Base-by-base conservation (phyloP, 2,329 filamentous ascomycete genomes). In the Thelonectria olida region DNA sequence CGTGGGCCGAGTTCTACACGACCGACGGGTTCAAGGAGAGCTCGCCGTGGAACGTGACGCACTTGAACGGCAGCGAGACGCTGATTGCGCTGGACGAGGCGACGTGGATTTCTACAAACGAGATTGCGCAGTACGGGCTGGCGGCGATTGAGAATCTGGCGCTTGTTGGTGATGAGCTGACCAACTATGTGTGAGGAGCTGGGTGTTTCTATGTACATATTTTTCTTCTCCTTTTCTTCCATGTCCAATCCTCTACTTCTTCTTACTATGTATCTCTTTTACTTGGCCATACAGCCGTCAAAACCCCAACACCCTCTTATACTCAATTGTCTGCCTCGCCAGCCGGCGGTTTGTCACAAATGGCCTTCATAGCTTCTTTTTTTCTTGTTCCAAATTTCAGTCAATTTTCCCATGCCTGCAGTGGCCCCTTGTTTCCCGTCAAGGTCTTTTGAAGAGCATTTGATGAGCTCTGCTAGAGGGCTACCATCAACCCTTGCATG, bases 111-210 rank as follows among this genome's bases (percentile, higher is more conserved):
- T 79, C 80, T 2, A 88, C 86, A 0, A 88, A 88, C 65, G 83
- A 83, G 41, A 78, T 81, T 6, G 84, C 85, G 0, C 78, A 85
- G 60, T 89, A 87, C 70, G 86, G 86, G 1, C 64, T 88, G 50
- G 82, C 84, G 2, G 84, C 80, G 0, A 87, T 89, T 58, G 82
- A 85, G 67, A 82, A 86, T 54, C 64, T 89, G 65, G 83, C 83
- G 3, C 67, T 79, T 31, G 72, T 55, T 1, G 67, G 65, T 34
- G 61, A 72, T 8, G 49, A 64, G 2, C 58, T 71, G n/a, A 39
- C 9, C 23, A 60, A 49, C 22, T 60, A 50, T 7, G 28, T 38
- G 20, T 53, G 17, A 52, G 13, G 15, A 9, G 5, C 3, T 12
- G 6, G 17, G 25, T 39, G 17, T 7, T 42, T 25, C 25, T 47